Evolutionary conservation across 768 basidiomycete species (phyloP).

Genomic region (Suillus hirtellus): DNA sequence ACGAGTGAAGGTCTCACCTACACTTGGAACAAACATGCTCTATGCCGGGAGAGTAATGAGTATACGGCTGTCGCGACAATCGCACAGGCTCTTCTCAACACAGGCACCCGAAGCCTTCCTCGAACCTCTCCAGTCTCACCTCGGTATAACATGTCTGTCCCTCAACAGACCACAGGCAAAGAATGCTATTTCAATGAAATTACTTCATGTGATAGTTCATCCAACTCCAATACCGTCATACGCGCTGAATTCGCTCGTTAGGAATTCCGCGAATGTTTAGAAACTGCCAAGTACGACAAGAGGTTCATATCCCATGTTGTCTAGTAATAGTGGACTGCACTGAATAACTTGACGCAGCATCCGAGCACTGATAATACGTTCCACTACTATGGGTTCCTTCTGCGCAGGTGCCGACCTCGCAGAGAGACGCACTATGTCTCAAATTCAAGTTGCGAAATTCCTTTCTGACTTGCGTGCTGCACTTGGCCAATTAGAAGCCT

Average conservation of each 20-base stretch:
- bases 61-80: background rate
- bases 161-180: slow-evolving; percentile 81
- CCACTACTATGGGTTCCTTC: slow-evolving; percentile 75
- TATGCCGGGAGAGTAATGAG: background rate
- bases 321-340: background rate
- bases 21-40: background rate
- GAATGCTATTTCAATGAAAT: slow-evolving; percentile 80
- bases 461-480: slow-evolving; percentile 72
- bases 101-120: slow-evolving; percentile 41
- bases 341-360: slow-evolving; percentile 41
- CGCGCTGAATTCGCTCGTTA: slow-evolving; percentile 29
- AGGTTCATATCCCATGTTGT: slow-evolving; percentile 40
- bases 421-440: slow-evolving; percentile 83
- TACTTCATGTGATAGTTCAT: slow-evolving; percentile 57
- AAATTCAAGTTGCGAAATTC: slow-evolving; percentile 72
- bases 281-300: slow-evolving; percentile 64
- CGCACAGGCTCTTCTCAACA: slow-evolving; percentile 23
- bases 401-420: slow-evolving; percentile 91
- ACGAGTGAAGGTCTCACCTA: background rate
- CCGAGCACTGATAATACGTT: slow-evolving; percentile 82
- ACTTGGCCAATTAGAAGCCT: slow-evolving; percentile 71
- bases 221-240: slow-evolving; percentile 11
- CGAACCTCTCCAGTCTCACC: slow-evolving; percentile 51
- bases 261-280: slow-evolving; percentile 73
- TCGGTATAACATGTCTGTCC: slow-evolving; percentile 72